Conservation (phyloP, 1,284 basidiomycete genomes). For the Butyriboletus appendiculatus region DNA sequence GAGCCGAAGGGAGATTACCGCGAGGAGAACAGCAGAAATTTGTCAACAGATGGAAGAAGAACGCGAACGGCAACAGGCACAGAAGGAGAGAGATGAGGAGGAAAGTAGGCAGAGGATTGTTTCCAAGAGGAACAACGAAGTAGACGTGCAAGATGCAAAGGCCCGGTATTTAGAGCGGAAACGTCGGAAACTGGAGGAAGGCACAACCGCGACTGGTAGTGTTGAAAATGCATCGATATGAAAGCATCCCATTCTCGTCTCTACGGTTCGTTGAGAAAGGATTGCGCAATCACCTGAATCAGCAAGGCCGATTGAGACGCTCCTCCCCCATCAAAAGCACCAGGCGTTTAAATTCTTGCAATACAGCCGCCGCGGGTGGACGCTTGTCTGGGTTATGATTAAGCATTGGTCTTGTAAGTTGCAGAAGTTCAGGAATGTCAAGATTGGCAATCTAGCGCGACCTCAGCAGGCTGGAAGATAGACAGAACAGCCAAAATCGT, state of each 20-base stretch:
- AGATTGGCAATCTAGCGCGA: slow-evolving; percentile 53
- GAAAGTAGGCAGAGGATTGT: slow-evolving; percentile 58
- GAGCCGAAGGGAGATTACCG: slow-evolving; percentile 76
- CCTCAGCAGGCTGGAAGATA: slow-evolving; percentile 4
- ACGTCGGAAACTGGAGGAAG: slow-evolving; percentile 68
- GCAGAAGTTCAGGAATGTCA: slow-evolving; percentile 55
- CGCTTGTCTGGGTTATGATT: slow-evolving; percentile 48
- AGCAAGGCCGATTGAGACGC: slow-evolving; percentile 26
- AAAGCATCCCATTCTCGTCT: not conserved
- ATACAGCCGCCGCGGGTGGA: slow-evolving; percentile 48
- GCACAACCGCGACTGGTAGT: not conserved
- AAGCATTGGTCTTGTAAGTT: slow-evolving; percentile 59
- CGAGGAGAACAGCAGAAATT: slow-evolving; percentile 74
- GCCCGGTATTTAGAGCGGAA: slow-evolving; percentile 82
- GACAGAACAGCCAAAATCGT: not conserved
- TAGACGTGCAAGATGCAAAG: slow-evolving; percentile 69
- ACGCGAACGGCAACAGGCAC: slow-evolving; percentile 54
- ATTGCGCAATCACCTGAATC: slow-evolving; percentile 1
- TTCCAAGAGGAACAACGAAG: slow-evolving; percentile 69
- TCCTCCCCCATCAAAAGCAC: slow-evolving; percentile 32
- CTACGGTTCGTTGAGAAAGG: not conserved
- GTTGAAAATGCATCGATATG: slow-evolving; percentile 5
- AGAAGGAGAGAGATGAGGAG: slow-evolving; percentile 60
- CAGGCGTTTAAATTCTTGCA: slow-evolving; percentile 45
- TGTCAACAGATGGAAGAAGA: slow-evolving; percentile 75